Base-by-base conservation (phyloP, 225 moss, liverwort and hornwort species). In the Bryum argenteum region DNA sequence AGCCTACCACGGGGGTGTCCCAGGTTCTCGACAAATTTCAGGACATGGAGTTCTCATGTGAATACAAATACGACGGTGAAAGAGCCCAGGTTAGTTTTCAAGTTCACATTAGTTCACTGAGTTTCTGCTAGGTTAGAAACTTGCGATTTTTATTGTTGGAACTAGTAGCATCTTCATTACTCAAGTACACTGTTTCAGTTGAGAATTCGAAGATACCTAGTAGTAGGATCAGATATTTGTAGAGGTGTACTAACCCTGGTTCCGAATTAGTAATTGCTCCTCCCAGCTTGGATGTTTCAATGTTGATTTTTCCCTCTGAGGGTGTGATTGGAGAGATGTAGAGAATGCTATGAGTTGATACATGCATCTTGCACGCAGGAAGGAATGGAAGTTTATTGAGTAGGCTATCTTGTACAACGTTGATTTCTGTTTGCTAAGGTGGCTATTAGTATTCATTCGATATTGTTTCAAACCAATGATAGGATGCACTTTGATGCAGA, bases 1-100 rank as follows among this genome's bases (percentile, higher is more conserved):
- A 98, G 74, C 94, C 98, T 67, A 98, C 98, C 6, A 98, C 88
- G 56, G 98, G 98, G 28, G 92, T 98, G 24, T 98, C 98, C 39
- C 94, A 98, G 78, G 92, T 98, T 69, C 89, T 98, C 61, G 89
- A 98, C 81, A 98, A 94, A 79, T 98, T 98, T 54, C 98, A 98
- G 87, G 94, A 89, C 40, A 85, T 87, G 66, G 87, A 87, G 57
- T 98, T 98, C 59, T 95, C 98, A 13, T 98, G 98, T 83, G 98
- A 98, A 84, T 98, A 98, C 81, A 98, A 98, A 86, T 98, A 98
- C 69, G 94, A 98, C 61, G 98, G 94, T 75, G 94, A 98, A 80
- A 84, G 98, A 84, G 92, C 92, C 41, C 98, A 98, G 94, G 98
- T 94, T 74, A 55, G 65, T 11, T 61, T 43, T 70, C 52, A 69